Evolutionary conservation across 495 filamentous ascomycete species (phyloP).

Genomic region (Saxophila tyrrhenica): DNA sequence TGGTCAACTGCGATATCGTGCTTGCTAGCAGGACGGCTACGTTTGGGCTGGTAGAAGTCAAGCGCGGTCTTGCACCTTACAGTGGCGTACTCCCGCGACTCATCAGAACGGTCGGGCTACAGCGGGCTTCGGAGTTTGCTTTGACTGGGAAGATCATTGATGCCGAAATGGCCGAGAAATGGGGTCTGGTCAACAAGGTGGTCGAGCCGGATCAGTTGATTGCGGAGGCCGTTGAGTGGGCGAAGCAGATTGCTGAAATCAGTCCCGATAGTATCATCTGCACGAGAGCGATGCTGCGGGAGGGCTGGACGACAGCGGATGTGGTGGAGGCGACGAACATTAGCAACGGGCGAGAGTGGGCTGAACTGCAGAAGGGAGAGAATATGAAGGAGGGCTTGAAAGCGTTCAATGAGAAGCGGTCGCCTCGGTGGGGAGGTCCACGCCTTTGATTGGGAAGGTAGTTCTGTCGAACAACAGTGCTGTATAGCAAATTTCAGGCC

Average conservation of each 20-base stretch:
- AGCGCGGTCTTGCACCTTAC: constrained; percentile 56
- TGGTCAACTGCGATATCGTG: constrained; percentile 59
- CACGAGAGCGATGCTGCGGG: constrained; percentile 50
- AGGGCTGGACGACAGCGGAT: constrained; percentile 55
- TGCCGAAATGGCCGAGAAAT: constrained; percentile 48
- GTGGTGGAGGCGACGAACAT: constrained; percentile 51
- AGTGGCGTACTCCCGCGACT: constrained; percentile 63
- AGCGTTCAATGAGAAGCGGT: constrained; percentile 71
- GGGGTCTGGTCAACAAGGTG: constrained; percentile 60
- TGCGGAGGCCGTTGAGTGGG: constrained; percentile 28
- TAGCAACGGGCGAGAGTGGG: constrained; percentile 48
- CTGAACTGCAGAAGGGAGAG: constrained; percentile 48
- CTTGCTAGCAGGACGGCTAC: constrained; percentile 42
- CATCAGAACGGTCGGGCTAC: constrained; percentile 52
- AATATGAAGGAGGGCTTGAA: constrained; percentile 69
- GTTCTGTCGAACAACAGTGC: too few relatives aligned
- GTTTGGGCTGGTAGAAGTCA: constrained; percentile 58
- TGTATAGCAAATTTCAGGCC: too few relatives aligned
- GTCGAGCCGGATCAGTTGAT: constrained; percentile 36
- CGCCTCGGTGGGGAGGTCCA: constrained; percentile 57
- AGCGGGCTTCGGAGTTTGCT: constrained; percentile 61
- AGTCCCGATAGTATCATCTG: constrained; percentile 66
- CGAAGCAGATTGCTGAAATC: constrained; percentile 42
- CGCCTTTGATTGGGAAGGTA: constrained; percentile 44
- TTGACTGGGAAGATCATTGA: constrained; percentile 48